Percentiles rank a stretch among this genome's conserved stretches.
phyloP scores from a whole-genome alignment of 257 asterid species.

The Echium plantagineum region DNA sequence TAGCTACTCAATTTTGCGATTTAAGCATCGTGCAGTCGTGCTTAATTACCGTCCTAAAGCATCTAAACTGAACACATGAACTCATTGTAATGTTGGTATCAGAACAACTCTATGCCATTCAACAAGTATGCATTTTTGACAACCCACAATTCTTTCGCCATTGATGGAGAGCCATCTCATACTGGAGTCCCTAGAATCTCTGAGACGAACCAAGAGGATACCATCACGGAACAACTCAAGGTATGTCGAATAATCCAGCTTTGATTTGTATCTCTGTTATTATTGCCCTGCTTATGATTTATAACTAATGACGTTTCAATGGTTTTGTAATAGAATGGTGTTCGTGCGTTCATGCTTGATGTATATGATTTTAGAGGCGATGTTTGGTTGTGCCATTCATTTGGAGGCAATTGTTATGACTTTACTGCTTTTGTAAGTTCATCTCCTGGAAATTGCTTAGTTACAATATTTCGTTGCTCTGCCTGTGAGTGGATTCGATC shows the following conservation, averaged over 20 bases:
- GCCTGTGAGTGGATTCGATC: neutral
- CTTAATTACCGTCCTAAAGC: too few species aligned
- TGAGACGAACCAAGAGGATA: slow-evolving; percentile 67
- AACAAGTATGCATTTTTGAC: slow-evolving; percentile 80
- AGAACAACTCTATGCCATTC: slow-evolving; percentile 76
- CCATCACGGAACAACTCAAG: slow-evolving; percentile 53
- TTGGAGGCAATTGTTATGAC: slow-evolving; percentile 69
- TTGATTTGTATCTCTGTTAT: too few species aligned
- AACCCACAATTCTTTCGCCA: slow-evolving; percentile 69
- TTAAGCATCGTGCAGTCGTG: too few species aligned
- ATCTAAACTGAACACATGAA: neutral
- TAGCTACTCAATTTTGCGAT: too few species aligned
- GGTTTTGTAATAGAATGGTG: slow-evolving; percentile 43
- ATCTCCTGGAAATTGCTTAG: neutral
- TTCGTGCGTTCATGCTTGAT: slow-evolving; percentile 82
- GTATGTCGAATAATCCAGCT: slow-evolving; percentile 18
- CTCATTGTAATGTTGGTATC: neutral
- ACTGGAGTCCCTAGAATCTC: slow-evolving; percentile 47
- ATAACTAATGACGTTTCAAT: neutral
- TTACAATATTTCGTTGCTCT: neutral
- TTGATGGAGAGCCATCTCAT: slow-evolving; percentile 40
- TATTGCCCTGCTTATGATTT: neutral
- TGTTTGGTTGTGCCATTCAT: slow-evolving; percentile 86
- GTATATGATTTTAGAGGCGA: slow-evolving; percentile 58
- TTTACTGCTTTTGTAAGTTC: slow-evolving; percentile 55